Percentiles rank a stretch among this genome's conserved stretches.
These are phyloP conservation scores for Boletus semigastroideus DNA, from an alignment of 1,284 basidiomycete genomes.

Conservation along the genomic window DNA sequence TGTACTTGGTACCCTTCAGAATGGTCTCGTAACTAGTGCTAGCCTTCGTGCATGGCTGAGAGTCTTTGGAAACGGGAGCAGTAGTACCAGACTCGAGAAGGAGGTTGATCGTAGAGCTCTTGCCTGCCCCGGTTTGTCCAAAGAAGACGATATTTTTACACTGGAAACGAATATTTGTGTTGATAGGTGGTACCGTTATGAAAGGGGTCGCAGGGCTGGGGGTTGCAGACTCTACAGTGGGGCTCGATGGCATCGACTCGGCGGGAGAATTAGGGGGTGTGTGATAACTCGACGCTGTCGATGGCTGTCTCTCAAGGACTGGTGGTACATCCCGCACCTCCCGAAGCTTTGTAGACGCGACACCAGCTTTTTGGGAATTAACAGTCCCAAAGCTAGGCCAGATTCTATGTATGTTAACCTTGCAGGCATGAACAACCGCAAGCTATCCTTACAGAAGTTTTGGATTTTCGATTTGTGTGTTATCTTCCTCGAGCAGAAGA, in stretches of 20 bases:
- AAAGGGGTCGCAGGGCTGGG: background rate
- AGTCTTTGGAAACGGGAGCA: constrained; percentile 20
- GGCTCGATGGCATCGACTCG: constrained; percentile 8
- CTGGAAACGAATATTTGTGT: constrained; percentile 2
- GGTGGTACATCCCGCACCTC: no score
- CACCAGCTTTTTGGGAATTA: no score
- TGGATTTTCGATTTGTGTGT: no score
- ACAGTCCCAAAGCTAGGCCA: no score
- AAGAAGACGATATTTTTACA: constrained; percentile 27
- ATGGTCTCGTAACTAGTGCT: constrained; percentile 13
- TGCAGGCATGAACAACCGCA: no score
- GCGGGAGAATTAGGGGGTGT: constrained; percentile 15
- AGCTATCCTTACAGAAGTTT: no score
- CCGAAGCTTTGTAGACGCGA: no score
- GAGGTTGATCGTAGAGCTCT: constrained; percentile 33
- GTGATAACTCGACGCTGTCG: constrained; percentile 11
- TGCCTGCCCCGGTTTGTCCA: constrained; percentile 29
- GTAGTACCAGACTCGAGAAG: constrained; percentile 10
- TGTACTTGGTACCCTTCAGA: constrained; percentile 11
- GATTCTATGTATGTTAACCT: no score
- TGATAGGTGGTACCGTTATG: background rate
- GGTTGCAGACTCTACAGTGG: constrained; percentile 14
- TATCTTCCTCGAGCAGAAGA: no score
- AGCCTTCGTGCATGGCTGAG: constrained; percentile 23
- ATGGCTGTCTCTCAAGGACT: no score